Base-by-base conservation (phyloP, 305 asterid genomes). In the Solanum aculeatissimum region DNA sequence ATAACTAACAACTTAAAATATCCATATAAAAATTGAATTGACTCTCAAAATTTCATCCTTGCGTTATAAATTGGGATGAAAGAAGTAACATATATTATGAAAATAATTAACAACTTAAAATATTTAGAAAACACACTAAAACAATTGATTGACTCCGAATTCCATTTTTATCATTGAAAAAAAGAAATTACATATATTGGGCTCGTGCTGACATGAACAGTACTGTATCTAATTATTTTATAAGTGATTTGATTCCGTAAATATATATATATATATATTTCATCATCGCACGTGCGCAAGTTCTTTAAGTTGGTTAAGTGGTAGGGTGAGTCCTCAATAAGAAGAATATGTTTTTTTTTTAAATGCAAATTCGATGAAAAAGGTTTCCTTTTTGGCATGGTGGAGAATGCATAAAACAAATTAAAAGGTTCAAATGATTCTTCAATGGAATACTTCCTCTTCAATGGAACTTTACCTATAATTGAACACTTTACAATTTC, bases 331-430 rank as follows among this genome's bases (percentile, higher is more conserved):
- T 72, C 83, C 86, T 85, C 69, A 27, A 42, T 86, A 70, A 23
- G 81, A 87, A 83, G 94, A 91, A 92, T 85, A 90, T 81, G 91
- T 89, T 89, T 90, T 92, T 88, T 88, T 79, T 32, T 0, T 32
- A 21, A 80, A 55, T 9, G 72, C 72, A 80, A 80, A 80, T 55
- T 80, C 71, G 54, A 80, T 55, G 2, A 3, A 85, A 45, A 82
- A 68, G 77, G 47, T 43, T 57, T 82, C 53, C 86, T 77, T 80
- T 89, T 89, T 87, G 81, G 65, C 47, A 75, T 89, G 91, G 92
- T 89, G 94, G 96, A 80, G 89, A 85, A 77, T 81, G 91, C 93
- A 87, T 84, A 83, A 27, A 55, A 89, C 87, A 65, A 81, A 70
- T 70, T 40, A 19, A 85, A 55, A 85, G 81, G 71, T 84, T 51